Percentiles rank a stretch among this genome's conserved stretches.
These are phyloP conservation scores for Rhinocladiella similis DNA, from an alignment of 2,329 filamentous ascomycete species.

Conservation along the genomic window DNA sequence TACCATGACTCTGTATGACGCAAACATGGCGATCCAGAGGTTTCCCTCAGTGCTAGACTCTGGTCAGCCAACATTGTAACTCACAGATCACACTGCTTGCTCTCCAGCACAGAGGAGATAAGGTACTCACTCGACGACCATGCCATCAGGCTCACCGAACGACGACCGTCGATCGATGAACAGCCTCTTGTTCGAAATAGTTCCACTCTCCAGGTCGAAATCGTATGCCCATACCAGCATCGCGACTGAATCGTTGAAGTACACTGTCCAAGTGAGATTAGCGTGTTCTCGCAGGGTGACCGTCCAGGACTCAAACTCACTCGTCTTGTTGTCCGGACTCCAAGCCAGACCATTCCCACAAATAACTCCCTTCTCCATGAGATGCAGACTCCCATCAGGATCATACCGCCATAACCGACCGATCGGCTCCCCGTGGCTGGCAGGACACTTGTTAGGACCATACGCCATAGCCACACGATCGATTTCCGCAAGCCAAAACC, in stretches of 20 bases:
- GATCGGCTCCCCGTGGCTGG: slow-evolving; percentile 32
- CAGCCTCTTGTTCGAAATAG: slow-evolving; percentile 34
- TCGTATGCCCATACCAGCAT: slow-evolving; percentile 36
- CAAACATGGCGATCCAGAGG: slow-evolving; percentile 40
- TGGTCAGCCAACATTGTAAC: background rate
- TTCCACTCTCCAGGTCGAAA: slow-evolving; percentile 36
- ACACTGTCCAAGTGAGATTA: slow-evolving; percentile 29
- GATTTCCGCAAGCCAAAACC: slow-evolving; percentile 41
- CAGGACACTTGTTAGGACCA: slow-evolving; percentile 34
- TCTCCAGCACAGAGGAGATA: background rate
- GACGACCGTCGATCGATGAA: slow-evolving; percentile 32
- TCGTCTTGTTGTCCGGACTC: slow-evolving; percentile 40
- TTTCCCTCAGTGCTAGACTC: slow-evolving; percentile 35
- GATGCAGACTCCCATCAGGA: slow-evolving; percentile 34
- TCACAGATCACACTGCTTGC: background rate
- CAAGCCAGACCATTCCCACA: slow-evolving; percentile 40
- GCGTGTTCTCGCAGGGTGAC: background rate
- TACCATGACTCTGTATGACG: slow-evolving; percentile 37
- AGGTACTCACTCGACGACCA: slow-evolving; percentile 39
- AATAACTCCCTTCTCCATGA: slow-evolving; percentile 37
- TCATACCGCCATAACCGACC: slow-evolving; percentile 31
- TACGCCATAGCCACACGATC: slow-evolving; percentile 37
- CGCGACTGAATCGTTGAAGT: slow-evolving; percentile 38
- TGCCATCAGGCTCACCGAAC: slow-evolving; percentile 39
- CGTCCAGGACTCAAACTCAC: slow-evolving; percentile 22